Evolutionary conservation across 2,329 filamentous ascomycete genomes (phyloP).

Genomic region (Paecilomyces niveus): DNA sequence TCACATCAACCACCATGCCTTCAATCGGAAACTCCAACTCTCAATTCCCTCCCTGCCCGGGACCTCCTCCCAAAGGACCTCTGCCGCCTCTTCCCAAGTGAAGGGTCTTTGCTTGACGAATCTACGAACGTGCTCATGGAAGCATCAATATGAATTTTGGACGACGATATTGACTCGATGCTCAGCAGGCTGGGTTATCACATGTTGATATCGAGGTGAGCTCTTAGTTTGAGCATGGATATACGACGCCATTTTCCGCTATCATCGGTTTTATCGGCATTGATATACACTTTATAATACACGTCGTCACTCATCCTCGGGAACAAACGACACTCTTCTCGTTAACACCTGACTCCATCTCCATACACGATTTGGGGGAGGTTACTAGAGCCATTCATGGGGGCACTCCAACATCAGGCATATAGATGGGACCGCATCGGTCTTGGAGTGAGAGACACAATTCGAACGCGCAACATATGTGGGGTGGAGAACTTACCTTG

Average conservation of each 20-base stretch:
- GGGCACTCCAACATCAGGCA: background rate
- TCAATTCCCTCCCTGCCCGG: slow-evolving; percentile 33
- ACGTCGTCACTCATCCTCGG: background rate
- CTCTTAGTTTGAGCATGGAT: background rate
- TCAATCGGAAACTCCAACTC: slow-evolving; percentile 24
- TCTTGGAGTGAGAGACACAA: background rate
- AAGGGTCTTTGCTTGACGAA: slow-evolving; percentile 3
- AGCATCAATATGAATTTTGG: background rate
- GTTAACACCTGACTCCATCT: background rate
- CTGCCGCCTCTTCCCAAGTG: slow-evolving; percentile 33
- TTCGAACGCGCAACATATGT: background rate
- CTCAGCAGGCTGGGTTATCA: background rate
- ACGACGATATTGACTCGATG: background rate
- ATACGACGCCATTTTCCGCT: background rate
- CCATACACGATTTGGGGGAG: background rate
- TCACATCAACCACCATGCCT: slow-evolving; percentile 21
- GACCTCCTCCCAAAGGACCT: slow-evolving; percentile 32
- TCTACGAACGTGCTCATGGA: background rate
- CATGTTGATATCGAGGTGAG: background rate
- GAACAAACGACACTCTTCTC: background rate
- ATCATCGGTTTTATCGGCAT: background rate
- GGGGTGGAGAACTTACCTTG: too few relatives aligned
- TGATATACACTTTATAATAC: background rate
- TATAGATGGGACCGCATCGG: background rate
- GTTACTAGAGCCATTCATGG: background rate